Conservation (phyloP, 768 basidiomycete species). For the Auriculariales sp. region DNA sequence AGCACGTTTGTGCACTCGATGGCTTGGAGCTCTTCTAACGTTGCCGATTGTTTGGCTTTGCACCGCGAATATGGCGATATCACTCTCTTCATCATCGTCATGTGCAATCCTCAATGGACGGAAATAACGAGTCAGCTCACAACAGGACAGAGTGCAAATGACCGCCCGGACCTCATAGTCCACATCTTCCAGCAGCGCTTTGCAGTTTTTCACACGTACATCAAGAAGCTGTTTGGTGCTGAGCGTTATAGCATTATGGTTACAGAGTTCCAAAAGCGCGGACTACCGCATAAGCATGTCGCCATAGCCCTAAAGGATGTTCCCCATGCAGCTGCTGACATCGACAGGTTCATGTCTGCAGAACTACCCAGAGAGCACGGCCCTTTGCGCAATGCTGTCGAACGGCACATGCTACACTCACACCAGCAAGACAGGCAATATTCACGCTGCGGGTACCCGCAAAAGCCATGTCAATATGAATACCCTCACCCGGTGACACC, state of each 20-base stretch:
- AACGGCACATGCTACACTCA: neutral
- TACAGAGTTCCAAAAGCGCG: constrained; percentile 9
- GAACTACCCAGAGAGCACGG: neutral
- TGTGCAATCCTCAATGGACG: constrained; percentile 8
- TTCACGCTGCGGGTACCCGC: neutral
- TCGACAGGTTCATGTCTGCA: neutral
- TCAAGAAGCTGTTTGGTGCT: constrained; percentile 1
- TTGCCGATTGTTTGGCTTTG: constrained; percentile 5
- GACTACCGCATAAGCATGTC: constrained; percentile 9
- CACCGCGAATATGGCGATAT: neutral
- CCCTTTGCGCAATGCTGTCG: neutral
- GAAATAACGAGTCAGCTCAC: constrained; percentile 2
- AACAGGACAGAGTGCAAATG: constrained; percentile 5
- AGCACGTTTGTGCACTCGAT: constrained; percentile 2
- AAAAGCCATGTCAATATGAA: neutral
- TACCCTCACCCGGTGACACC: neutral
- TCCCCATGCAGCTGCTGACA: neutral
- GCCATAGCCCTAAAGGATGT: neutral
- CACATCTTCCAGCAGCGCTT: neutral
- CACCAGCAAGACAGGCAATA: too few relatives aligned
- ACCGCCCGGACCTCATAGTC: neutral
- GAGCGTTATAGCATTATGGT: constrained; percentile 4
- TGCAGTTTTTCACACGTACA: neutral
- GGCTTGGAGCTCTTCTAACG: neutral
- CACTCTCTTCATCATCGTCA: constrained; percentile 7